phyloP scores from a whole-genome alignment of 1,284 basidiomycete genomes.

The Moesziomyces parantarcticus region DNA sequence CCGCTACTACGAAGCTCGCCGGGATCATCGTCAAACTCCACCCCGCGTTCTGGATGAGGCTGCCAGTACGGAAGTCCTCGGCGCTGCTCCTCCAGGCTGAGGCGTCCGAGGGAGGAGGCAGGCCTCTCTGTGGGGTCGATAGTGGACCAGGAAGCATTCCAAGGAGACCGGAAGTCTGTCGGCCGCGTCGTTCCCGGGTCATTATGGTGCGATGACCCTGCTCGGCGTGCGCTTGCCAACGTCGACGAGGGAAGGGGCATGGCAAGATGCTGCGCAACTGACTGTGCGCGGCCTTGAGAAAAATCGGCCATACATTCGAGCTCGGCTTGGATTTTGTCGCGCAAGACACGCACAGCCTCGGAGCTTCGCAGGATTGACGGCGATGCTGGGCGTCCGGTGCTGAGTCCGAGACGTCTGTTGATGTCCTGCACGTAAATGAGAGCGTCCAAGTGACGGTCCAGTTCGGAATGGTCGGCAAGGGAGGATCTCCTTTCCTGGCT shows the following conservation, averaged over 20 bases:
- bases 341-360: conserved; percentile 13
- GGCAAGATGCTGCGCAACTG: conserved; percentile 23
- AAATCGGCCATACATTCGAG: conserved; percentile 34
- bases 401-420: conserved; percentile 38
- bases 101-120: conserved; percentile 11
- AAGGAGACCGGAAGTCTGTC: not conserved
- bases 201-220: not conserved
- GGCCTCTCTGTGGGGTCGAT: conserved; percentile 6
- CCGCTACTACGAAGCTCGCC: not conserved
- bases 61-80: not conserved
- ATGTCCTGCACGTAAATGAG: conserved; percentile 41
- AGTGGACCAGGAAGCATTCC: conserved; percentile 2
- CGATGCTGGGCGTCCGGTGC: conserved; percentile 13
- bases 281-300: conserved; percentile 32
- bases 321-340: conserved; percentile 24
- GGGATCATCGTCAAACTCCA: conserved; percentile 1
- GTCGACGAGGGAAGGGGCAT: conserved; percentile 4
- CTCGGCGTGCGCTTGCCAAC: not conserved
- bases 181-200: not conserved
- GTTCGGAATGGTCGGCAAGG: conserved; percentile 21
- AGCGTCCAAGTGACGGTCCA: conserved; percentile 31
- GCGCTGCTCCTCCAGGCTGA: conserved; percentile 20
- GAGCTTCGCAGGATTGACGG: conserved; percentile 24
- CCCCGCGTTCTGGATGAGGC: not conserved
- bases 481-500: conserved; percentile 14